Evolutionary conservation across 441 rosid species (phyloP).

Genomic region (Manihot esculenta): DNA sequence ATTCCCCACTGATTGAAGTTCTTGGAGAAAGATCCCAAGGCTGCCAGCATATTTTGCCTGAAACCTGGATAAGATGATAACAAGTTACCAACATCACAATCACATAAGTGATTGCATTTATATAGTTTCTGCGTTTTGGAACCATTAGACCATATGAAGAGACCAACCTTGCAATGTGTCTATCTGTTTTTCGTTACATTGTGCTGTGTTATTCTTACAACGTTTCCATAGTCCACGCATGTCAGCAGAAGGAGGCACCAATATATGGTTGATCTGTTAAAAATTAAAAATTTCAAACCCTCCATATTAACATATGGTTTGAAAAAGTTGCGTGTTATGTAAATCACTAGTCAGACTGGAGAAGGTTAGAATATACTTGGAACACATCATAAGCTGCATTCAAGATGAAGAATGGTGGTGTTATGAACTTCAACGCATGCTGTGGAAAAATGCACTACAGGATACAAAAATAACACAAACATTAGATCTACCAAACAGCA

Average conservation of each 20-base stretch:
- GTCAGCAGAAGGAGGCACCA: slow-evolving; percentile 92
- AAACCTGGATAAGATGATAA: slow-evolving; percentile 49
- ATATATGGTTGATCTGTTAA: slow-evolving; percentile 72
- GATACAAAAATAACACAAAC: slow-evolving; percentile 3
- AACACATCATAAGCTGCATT: slow-evolving; percentile 80
- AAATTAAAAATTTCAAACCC: slow-evolving; percentile 7
- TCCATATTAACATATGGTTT: background rate
- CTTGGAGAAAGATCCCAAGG: slow-evolving; percentile 40
- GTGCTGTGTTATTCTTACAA: slow-evolving; percentile 62
- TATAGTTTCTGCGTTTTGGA: background rate
- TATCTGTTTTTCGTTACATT: slow-evolving; percentile 59
- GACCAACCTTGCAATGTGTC: slow-evolving; percentile 67
- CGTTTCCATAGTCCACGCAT: slow-evolving; percentile 73
- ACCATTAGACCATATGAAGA: background rate
- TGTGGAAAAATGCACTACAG: slow-evolving; percentile 89
- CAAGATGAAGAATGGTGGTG: slow-evolving; percentile 66
- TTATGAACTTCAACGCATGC: slow-evolving; percentile 54
- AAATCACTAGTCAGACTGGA: background rate
- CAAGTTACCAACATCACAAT: background rate
- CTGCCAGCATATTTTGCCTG: slow-evolving; percentile 73
- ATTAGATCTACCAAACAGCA: background rate
- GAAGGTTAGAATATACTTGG: slow-evolving; percentile 28
- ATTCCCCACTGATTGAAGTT: slow-evolving; percentile 62
- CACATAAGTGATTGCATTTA: background rate
- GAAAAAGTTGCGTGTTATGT: background rate